Evolutionary conservation across 1,139 yeast species (phyloP).

Genomic region (Lodderomyces jiufengensis): DNA sequence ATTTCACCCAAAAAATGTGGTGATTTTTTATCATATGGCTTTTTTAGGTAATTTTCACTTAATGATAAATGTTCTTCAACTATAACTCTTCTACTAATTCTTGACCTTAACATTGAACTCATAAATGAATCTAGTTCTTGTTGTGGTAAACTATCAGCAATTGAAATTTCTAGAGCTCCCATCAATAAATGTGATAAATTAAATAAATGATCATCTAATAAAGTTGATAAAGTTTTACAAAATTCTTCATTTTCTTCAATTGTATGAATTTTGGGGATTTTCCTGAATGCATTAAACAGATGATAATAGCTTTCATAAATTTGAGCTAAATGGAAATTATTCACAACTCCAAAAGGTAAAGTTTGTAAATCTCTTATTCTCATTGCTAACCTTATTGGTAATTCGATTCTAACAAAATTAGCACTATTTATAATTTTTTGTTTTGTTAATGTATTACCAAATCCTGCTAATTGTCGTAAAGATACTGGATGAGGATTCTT

Average conservation of each 20-base stretch:
- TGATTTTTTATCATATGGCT: conserved; percentile 48
- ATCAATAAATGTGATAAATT: conserved; percentile 85
- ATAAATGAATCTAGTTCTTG: conserved; percentile 65
- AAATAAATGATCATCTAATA: conserved; percentile 73
- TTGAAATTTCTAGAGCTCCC: conserved; percentile 86
- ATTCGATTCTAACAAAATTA: conserved; percentile 79
- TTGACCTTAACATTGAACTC: conserved; percentile 72
- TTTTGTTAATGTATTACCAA: conserved; percentile 75
- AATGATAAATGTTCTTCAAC: conserved; percentile 87
- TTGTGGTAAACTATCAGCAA: conserved; percentile 59
- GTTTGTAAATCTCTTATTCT: conserved; percentile 75
- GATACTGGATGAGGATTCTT: conserved; percentile 86
- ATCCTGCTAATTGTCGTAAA: conserved; percentile 80
- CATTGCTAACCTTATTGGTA: conserved; percentile 80
- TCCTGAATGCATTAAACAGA: conserved; percentile 81
- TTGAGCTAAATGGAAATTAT: conserved; percentile 79
- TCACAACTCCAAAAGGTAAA: conserved; percentile 78
- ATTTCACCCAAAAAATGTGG: conserved; percentile 83
- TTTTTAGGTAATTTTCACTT: conserved; percentile 54
- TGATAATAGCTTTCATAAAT: conserved; percentile 87
- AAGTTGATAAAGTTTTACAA: conserved; percentile 56
- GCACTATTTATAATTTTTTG: conserved; percentile 80
- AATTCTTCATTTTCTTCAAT: conserved; percentile 73
- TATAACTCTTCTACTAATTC: conserved; percentile 85
- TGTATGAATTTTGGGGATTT: conserved; percentile 60